Conservation (phyloP, 2,329 filamentous ascomycete genomes). For the Exserohilum turcica region DNA sequence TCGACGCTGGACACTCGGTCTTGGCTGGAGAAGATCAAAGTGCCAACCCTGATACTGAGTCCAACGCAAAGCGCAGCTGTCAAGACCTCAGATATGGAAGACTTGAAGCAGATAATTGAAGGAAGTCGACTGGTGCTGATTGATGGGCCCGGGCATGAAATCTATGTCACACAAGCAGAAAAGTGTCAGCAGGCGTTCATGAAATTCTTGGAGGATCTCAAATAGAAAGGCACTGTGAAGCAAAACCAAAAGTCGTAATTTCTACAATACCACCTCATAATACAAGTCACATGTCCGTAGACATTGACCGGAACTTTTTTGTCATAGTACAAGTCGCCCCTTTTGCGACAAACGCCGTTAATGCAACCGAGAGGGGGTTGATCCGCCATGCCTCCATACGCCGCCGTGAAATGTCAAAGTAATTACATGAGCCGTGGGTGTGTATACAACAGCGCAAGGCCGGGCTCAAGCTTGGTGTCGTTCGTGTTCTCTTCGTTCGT, state of each 20-base stretch:
- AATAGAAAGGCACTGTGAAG: not conserved
- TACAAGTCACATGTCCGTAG: not conserved
- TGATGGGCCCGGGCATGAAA: conserved; percentile 42
- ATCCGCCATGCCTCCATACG: conserved; percentile 6
- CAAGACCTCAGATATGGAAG: conserved; percentile 35
- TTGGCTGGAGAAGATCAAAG: conserved; percentile 32
- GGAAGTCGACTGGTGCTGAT: conserved; percentile 33
- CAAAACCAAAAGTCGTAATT: not conserved
- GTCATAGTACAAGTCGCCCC: not conserved
- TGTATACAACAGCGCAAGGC: not conserved
- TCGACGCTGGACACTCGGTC: conserved; percentile 39
- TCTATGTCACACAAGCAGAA: conserved; percentile 40
- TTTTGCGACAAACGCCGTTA: conserved; percentile 9
- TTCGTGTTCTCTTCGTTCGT: conserved; percentile 58
- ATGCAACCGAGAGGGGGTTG: conserved; percentile 11
- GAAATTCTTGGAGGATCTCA: conserved; percentile 43
- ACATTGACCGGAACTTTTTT: not conserved
- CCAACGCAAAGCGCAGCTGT: conserved; percentile 43
- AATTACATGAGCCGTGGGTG: not conserved
- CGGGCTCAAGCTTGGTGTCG: conserved; percentile 18
- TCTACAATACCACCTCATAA: not conserved
- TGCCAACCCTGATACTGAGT: conserved; percentile 42
- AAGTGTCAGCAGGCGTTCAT: conserved; percentile 34
- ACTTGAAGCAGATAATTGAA: conserved; percentile 20
- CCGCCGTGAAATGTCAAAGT: conserved; percentile 11